Base-by-base conservation (phyloP, 768 basidiomycete species). In the Tremella fuciformis region DNA sequence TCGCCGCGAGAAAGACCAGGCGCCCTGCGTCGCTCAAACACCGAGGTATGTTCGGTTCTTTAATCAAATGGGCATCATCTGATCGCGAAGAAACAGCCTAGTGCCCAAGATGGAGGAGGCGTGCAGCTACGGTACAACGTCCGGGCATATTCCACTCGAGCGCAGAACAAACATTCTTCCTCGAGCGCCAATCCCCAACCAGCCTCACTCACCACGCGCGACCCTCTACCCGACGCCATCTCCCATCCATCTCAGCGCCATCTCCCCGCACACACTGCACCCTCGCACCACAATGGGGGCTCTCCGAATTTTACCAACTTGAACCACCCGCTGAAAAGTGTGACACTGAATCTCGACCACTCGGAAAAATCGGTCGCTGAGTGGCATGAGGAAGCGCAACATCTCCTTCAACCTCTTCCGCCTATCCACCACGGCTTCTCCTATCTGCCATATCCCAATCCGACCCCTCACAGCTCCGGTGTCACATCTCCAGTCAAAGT, bases 371-470 rank as follows among this genome's bases (percentile, higher is more conserved):
- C 42, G n/a, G 42, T 46, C n/a, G 22, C 4, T 8, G 6, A 22
- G 22, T 46, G 42, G 42, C 42, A 46, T 15, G 6, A 46, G 15
- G 42, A 46, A 46, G 42, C 42, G n/a, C 42, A 46, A 46, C 4
- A 46, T 15, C 42, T 46, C 8, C 22, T 46, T 6, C 42, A 22
- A 18, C 42, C 42, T n/a, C 15, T 22, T 8, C 6, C 42, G 6
- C 42, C 42, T 46, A 4, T 46, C 8, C 29, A 11, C 11, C 29
- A 4, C 29, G 22, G 6, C 22, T 18, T 8, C 16, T 4, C n/a
- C n/a, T 15, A 46, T 15, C n/a, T 4, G 42, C 16, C 42, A 6
- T 4, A 34, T 34, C 42, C 42, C 8, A 15, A 22, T n/a, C 16
- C 42, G n/a, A 46, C 42, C 42, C 42, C 42, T 18, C n/a, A 4